Base-by-base conservation (phyloP, 345 rosid species). In the Zanthoxylum bungeanum region DNA sequence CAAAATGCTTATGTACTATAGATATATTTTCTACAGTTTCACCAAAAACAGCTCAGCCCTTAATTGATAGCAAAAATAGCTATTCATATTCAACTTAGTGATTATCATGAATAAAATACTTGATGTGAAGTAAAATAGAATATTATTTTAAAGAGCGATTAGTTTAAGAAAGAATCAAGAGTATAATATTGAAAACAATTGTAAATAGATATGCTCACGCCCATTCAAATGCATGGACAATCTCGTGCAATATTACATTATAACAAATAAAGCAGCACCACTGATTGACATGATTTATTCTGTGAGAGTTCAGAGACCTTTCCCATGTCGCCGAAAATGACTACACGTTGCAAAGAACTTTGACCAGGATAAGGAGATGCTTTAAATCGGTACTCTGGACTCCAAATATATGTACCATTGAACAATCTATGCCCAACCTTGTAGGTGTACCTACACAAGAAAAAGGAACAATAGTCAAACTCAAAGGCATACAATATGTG, bases 241-340 rank as follows among this genome's bases (percentile, higher is more conserved):
- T 16, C 64, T 46, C 19, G 34, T 25, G 33, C 47, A 14, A 67
- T 67, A 14, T 44, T 44, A 44, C 47, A 17, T 9, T 31, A 51
- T 12, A 7, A 36, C 46, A 52, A 36, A 16, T 11, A 34, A 34
- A 68, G 47, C 21, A 36, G 42, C 1, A 8, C 14, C 22, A 42
- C 53, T 53, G 22, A 55, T 69, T 40, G 22, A 39, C 16, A 44
- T 39, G 25, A 64, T n/a, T 50, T 8, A 50, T 66, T 66, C 11
- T 21, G 50, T 4, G n/a, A 27, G 44, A 74, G 76, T 76, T 78
- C 69, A 44, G 55, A 88, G 55, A 88, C 93, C 91, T 88, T 91
- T 83, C 96, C 96, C 96, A 91, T 85, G 79, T 91, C 91, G 31
- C 96, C 91, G 62, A 88, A 88, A 79, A 88, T 85, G 5, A 91